Percentiles rank a stretch among this genome's conserved stretches.
Evolutionary conservation across 1,139 yeast genomes (phyloP).

Genomic region (Candida tropicalis): DNA sequence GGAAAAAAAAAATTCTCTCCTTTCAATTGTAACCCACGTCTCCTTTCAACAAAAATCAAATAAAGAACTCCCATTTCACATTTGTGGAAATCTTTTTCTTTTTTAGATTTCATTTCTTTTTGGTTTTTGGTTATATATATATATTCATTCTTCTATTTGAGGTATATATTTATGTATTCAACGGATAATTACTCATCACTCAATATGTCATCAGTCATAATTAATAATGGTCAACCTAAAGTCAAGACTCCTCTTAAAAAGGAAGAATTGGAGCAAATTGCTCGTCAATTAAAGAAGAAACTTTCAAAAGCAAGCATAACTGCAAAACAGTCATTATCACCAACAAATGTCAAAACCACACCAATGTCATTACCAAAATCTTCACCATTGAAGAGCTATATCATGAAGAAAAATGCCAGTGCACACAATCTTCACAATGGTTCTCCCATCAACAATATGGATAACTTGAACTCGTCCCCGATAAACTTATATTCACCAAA

Average conservation of each 20-base stretch:
- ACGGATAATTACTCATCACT: neutral
- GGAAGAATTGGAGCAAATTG: constrained; percentile 51
- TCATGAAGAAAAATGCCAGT: constrained; percentile 24
- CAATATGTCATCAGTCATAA: neutral
- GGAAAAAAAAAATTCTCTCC: constrained; percentile 1
- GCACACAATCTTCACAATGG: constrained; percentile 9
- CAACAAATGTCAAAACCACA: constrained; percentile 20
- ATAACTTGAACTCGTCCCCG: constrained; percentile 32
- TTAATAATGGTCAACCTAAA: constrained; percentile 11
- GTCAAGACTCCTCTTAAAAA: constrained; percentile 43
- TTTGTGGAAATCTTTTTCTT: neutral
- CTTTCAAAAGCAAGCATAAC: constrained; percentile 48
- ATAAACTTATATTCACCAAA: constrained; percentile 43
- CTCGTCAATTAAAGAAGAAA: constrained; percentile 47
- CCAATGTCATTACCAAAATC: constrained; percentile 21
- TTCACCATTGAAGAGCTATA: constrained; percentile 37
- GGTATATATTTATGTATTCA: neutral
- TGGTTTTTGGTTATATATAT: neutral
- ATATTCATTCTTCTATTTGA: neutral
- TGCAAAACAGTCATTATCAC: constrained; percentile 44
- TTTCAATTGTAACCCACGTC: neutral
- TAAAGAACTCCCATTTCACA: neutral
- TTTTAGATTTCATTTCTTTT: neutral
- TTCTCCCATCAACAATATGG: constrained; percentile 11
- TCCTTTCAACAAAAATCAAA: neutral